Evolutionary conservation across 1,284 basidiomycete genomes (phyloP).

Genomic region (Athelia sp.): DNA sequence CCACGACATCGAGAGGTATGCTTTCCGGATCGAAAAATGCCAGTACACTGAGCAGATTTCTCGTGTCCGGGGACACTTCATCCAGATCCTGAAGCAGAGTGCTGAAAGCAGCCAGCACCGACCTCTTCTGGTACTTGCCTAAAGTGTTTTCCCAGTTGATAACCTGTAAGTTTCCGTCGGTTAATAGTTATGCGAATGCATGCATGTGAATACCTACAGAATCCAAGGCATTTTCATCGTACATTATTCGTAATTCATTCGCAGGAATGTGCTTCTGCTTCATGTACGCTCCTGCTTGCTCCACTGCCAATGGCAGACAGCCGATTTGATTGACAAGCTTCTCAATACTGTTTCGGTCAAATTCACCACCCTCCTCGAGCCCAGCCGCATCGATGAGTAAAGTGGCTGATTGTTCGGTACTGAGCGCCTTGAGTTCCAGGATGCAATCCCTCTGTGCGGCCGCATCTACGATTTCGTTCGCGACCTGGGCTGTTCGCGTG

Average conservation of each 20-base stretch:
- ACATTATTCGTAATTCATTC: neutral
- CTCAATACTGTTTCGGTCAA: neutral
- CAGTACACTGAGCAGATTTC: neutral
- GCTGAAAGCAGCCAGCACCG: neutral
- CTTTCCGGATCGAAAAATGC: neutral
- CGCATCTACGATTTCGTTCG: neutral
- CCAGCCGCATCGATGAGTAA: neutral
- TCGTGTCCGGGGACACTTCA: neutral
- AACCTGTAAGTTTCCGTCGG: too few species aligned
- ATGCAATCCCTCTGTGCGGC: neutral
- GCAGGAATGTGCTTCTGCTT: neutral
- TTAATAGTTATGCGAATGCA: too few species aligned
- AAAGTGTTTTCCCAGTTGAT: conserved; percentile 6
- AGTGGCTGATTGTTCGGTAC: neutral
- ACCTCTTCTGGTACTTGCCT: neutral
- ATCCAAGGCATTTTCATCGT: too few species aligned
- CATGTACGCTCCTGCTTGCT: neutral
- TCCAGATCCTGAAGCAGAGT: neutral
- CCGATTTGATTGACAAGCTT: neutral
- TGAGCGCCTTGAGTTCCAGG: neutral
- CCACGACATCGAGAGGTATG: neutral
- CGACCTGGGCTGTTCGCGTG: neutral
- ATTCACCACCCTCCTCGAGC: neutral
- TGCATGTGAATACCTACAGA: too few species aligned
- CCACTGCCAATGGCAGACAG: neutral